phyloP scores from a whole-genome alignment of 2,329 filamentous ascomycete species.

The Colletotrichum eleusines region DNA sequence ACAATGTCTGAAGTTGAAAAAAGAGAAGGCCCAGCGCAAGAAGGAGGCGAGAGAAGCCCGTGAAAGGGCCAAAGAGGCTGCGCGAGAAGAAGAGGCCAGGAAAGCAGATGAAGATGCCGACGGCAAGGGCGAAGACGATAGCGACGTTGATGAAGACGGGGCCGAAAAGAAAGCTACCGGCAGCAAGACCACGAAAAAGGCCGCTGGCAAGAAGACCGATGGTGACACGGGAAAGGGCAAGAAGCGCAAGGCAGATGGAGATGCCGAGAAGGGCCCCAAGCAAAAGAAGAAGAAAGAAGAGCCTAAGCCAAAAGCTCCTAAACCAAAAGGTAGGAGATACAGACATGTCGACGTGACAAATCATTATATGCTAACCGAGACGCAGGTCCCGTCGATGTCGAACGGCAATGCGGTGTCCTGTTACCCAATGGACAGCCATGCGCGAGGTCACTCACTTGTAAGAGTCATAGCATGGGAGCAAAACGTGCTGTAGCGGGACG shows the following conservation, averaged over 20 bases:
- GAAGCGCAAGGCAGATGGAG: constrained; percentile 81
- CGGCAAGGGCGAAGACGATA: constrained; percentile 64
- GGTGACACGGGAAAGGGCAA: constrained; percentile 75
- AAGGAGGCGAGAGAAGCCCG: constrained; percentile 80
- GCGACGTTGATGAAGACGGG: constrained; percentile 58
- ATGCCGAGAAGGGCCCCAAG: constrained; percentile 86
- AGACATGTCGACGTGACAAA: background rate
- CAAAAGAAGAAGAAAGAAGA: constrained; percentile 97
- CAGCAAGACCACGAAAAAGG: constrained; percentile 69
- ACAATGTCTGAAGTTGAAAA: constrained; percentile 86
- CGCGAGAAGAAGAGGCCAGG: constrained; percentile 66
- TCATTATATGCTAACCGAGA: constrained; percentile 3
- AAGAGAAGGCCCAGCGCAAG: constrained; percentile 81
- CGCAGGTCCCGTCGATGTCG: constrained; percentile 87
- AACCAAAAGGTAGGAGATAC: constrained; percentile 76
- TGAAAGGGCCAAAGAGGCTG: constrained; percentile 74
- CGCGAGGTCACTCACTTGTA: constrained; percentile 90
- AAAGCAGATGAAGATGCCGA: constrained; percentile 63
- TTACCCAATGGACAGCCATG: constrained; percentile 88
- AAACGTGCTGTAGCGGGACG: constrained; percentile 90
- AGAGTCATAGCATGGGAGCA: constrained; percentile 94
- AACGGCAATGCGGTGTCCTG: constrained; percentile 91
- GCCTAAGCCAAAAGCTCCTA: constrained; percentile 83
- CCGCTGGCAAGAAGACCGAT: constrained; percentile 72
- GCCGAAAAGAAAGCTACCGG: constrained; percentile 57